Conservation (phyloP, 148 eudicot species). For the Camellia lanceoleosa region DNA sequence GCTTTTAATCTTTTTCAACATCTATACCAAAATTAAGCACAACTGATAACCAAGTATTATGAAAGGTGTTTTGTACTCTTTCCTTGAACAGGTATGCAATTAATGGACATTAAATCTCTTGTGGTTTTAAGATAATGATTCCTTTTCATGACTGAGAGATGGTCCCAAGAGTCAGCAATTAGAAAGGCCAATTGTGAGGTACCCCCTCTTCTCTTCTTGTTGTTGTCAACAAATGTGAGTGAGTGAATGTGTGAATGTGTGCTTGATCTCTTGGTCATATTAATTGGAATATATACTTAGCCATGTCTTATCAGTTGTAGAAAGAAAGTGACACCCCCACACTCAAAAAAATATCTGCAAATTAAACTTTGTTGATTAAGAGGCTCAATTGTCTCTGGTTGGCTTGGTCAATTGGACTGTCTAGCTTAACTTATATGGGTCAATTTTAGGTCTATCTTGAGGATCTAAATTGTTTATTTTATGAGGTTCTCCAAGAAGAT, state of each 20-base stretch:
- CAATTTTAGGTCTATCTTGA: no score
- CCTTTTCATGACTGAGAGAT: conserved; percentile 45
- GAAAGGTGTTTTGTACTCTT: conserved; percentile 51
- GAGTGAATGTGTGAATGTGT: no score
- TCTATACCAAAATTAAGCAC: conserved; percentile 12
- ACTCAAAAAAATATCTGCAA: neutral
- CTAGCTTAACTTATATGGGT: no score
- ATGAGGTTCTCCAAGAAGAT: no score
- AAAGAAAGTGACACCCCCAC: conserved; percentile 28
- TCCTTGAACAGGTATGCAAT: conserved; percentile 41
- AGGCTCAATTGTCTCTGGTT: no score
- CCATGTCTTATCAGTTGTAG: conserved; percentile 5
- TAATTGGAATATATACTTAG: conserved; percentile 18
- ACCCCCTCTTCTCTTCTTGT: neutral
- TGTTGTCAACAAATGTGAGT: conserved; percentile 3
- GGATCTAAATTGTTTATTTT: no score
- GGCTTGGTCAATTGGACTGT: no score
- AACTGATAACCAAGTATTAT: conserved; percentile 21
- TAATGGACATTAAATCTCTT: conserved; percentile 30
- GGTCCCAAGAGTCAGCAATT: conserved; percentile 30
- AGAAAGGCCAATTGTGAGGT: conserved; percentile 28
- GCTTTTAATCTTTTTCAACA: neutral
- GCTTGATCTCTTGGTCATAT: no score
- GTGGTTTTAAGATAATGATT: conserved; percentile 54
- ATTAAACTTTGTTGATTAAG: no score